Conservation (phyloP, 805 yeast species). For the Grigorovia humatica region DNA sequence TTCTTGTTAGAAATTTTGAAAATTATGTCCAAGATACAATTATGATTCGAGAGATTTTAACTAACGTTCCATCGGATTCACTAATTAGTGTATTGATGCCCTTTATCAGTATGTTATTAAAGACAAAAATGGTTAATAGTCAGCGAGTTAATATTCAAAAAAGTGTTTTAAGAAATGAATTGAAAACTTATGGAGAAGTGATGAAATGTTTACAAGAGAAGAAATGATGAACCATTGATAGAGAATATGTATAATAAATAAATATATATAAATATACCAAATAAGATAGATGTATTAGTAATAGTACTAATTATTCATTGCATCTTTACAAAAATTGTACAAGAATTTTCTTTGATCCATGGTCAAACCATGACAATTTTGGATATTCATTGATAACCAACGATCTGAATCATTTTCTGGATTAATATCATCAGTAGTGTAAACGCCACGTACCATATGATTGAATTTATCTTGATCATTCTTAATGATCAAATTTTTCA, state of each 20-base stretch:
- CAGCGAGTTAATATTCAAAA: constrained; percentile 13
- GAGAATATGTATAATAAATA: background rate
- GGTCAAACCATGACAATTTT: constrained; percentile 9
- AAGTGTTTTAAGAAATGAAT: constrained; percentile 15
- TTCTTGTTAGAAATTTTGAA: constrained; percentile 13
- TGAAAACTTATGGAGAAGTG: constrained; percentile 6
- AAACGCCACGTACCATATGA: constrained; percentile 16
- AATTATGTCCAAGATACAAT: background rate
- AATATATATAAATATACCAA: background rate
- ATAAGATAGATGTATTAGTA: background rate
- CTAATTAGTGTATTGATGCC: constrained; percentile 9
- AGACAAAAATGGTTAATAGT: constrained; percentile 4
- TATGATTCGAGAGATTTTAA: constrained; percentile 6
- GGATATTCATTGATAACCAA: constrained; percentile 15
- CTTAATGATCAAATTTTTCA: constrained; percentile 13
- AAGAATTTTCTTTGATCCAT: constrained; percentile 11
- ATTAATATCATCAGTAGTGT: constrained; percentile 8
- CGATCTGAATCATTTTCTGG: constrained; percentile 5
- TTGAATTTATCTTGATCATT: constrained; percentile 9
- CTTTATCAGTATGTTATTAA: constrained; percentile 10
- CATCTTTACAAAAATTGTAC: constrained; percentile 25
- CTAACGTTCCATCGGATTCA: constrained; percentile 11
- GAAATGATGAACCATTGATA: background rate
- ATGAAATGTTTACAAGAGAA: background rate
- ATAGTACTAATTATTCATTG: constrained; percentile 4